A percentile compares a stretch with the other conserved stretches of the same genome.
These are phyloP conservation scores for Ceratobasidium sp. DNA, from an alignment of 1,284 basidiomycete species.

Conservation along the genomic window DNA sequence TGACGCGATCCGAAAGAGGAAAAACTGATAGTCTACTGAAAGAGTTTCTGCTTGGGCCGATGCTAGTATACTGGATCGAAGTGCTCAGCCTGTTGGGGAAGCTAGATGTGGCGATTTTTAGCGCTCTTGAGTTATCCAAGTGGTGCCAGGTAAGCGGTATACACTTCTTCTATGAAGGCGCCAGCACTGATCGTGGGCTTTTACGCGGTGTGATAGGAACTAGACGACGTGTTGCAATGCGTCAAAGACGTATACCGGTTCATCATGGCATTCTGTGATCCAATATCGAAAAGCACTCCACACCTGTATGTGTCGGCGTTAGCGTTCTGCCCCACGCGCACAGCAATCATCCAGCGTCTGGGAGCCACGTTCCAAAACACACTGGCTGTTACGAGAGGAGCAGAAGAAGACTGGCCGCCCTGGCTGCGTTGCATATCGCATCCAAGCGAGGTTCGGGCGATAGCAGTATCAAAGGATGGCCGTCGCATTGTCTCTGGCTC, in stretches of 20 bases:
- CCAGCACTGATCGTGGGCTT: not conserved
- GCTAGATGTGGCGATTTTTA: not conserved
- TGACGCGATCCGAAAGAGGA: not conserved
- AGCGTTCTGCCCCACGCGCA: not conserved
- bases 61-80: slow-evolving; percentile 37
- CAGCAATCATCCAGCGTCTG: too few relatives aligned
- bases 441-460: too few relatives aligned
- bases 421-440: too few relatives aligned
- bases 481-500: not conserved
- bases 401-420: too few relatives aligned
- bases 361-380: too few relatives aligned
- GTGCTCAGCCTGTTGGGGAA: slow-evolving; percentile 12
- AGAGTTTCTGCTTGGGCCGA: not conserved
- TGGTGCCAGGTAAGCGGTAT: slow-evolving; percentile 15
- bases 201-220: not conserved
- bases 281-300: slow-evolving; percentile 23
- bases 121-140: not conserved
- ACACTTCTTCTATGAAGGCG: not conserved
- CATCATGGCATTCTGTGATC: slow-evolving; percentile 1
- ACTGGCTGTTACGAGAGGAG: too few relatives aligned
- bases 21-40: not conserved
- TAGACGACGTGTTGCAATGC: not conserved
- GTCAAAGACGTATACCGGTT: slow-evolving; percentile 23
- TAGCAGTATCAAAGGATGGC: too few relatives aligned
- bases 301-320: slow-evolving; percentile 40